These are phyloP conservation scores for Schwanniomyces yamadae DNA, from an alignment of 805 yeast species.

Conservation along the genomic window DNA sequence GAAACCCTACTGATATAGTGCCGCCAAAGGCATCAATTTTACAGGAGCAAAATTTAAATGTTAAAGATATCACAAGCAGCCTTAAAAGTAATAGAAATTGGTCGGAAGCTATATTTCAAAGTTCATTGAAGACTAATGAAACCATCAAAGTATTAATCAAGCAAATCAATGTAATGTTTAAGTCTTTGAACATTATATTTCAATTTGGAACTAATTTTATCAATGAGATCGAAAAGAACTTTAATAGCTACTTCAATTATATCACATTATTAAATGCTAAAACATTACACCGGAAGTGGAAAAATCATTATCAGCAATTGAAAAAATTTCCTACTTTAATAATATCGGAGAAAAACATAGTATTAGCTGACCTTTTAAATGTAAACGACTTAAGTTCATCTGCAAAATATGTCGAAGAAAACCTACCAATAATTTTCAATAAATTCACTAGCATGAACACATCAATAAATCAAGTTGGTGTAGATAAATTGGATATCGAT, in stretches of 20 bases:
- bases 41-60: slow-evolving; percentile 5
- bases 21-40: slow-evolving; percentile 7
- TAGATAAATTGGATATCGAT: slow-evolving; percentile 36
- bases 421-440: slow-evolving; percentile 30
- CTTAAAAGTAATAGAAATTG: slow-evolving; percentile 51
- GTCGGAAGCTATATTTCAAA: slow-evolving; percentile 47
- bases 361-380: slow-evolving; percentile 34
- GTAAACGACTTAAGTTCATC: slow-evolving; percentile 22
- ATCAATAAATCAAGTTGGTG: slow-evolving; percentile 36
- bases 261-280: slow-evolving; percentile 39
- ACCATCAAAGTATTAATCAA: slow-evolving; percentile 23
- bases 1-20: no score
- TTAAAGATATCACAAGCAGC: slow-evolving; percentile 27
- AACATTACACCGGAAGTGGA: slow-evolving; percentile 40
- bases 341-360: slow-evolving; percentile 26
- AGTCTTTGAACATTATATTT: slow-evolving; percentile 45
- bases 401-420: slow-evolving; percentile 26
- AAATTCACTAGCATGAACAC: slow-evolving; percentile 32
- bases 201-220: slow-evolving; percentile 51
- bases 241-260: slow-evolving; percentile 36
- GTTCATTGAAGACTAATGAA: slow-evolving; percentile 33
- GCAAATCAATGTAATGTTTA: slow-evolving; percentile 43
- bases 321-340: slow-evolving; percentile 35
- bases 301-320: slow-evolving; percentile 32
- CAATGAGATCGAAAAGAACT: slow-evolving; percentile 47